These are phyloP conservation scores for Cryptococcus sp. DNA, from an alignment of 1,284 basidiomycete genomes.

Conservation along the genomic window DNA sequence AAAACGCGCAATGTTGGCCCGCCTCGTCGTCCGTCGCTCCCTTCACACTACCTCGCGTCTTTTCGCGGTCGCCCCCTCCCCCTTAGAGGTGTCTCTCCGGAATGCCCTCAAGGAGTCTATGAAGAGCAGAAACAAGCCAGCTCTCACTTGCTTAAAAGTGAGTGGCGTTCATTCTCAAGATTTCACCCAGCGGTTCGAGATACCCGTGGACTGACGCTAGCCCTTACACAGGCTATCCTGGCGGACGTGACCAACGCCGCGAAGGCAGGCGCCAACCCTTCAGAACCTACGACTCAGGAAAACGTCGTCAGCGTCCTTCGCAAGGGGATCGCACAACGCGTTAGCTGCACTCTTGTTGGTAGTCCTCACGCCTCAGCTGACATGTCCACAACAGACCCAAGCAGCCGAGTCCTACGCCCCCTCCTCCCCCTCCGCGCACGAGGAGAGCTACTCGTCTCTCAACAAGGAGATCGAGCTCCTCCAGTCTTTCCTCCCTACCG, in stretches of 20 bases:
- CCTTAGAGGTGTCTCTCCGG: constrained; percentile 32
- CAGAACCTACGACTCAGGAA: constrained; percentile 33
- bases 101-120: constrained; percentile 48
- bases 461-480: constrained; percentile 36
- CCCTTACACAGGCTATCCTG: constrained; percentile 30
- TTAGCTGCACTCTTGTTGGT: constrained; percentile 13
- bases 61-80: constrained; percentile 11
- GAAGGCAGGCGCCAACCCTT: constrained; percentile 38
- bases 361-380: not conserved
- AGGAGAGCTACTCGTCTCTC: constrained; percentile 34
- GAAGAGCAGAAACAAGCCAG: constrained; percentile 42
- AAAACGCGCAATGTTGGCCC: constrained; percentile 18
- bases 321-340: constrained; percentile 43
- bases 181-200: not conserved
- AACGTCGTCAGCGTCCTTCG: constrained; percentile 35
- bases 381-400: constrained; percentile 20
- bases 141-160: constrained; percentile 39
- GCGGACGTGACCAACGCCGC: constrained; percentile 42
- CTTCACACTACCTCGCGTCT: constrained; percentile 20
- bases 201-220: not conserved
- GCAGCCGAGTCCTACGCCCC: constrained; percentile 42
- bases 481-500: constrained; percentile 33
- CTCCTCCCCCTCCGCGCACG: constrained; percentile 29
- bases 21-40: constrained; percentile 14
- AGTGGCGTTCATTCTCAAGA: not conserved